Percentiles rank a stretch among this genome's conserved stretches.
These are phyloP conservation scores for Calonectria henricotiae DNA, from an alignment of 2,329 filamentous ascomycete genomes.

Conservation along the genomic window DNA sequence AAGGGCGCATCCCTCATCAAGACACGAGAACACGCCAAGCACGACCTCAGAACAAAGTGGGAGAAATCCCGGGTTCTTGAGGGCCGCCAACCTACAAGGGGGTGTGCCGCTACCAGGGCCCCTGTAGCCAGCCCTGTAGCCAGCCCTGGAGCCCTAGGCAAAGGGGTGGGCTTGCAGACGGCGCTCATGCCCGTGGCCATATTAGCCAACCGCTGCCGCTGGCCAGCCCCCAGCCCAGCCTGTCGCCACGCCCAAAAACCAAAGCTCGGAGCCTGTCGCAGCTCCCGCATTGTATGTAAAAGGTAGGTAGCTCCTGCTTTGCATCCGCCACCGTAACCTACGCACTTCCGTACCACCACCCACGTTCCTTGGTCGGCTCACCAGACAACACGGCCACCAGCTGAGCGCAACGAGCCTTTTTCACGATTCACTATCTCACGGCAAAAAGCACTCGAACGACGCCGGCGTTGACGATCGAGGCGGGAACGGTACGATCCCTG, in stretches of 20 bases:
- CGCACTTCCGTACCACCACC: constrained; percentile 29
- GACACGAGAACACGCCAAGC: constrained; percentile 22
- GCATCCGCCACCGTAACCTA: constrained; percentile 31
- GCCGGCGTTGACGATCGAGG: constrained; percentile 26
- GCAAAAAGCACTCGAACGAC: background rate
- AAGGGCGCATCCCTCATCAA: constrained; percentile 18
- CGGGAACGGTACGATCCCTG: constrained; percentile 17
- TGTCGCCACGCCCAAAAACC: constrained; percentile 15
- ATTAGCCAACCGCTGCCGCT: constrained; percentile 39
- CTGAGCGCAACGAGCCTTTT: constrained; percentile 12
- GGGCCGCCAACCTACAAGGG: constrained; percentile 23
- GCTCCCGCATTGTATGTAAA: constrained; percentile 34
- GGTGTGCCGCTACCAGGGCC: constrained; percentile 27
- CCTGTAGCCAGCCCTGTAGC: constrained; percentile 14
- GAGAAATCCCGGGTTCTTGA: constrained; percentile 27
- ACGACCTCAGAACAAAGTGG: constrained; percentile 6
- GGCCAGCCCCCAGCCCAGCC: constrained; percentile 31
- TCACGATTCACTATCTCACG: constrained; percentile 1
- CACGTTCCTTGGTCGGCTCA: constrained; percentile 4
- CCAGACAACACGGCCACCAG: constrained; percentile 22
- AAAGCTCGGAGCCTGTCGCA: constrained; percentile 34
- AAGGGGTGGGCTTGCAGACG: constrained; percentile 31
- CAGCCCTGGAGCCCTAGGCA: constrained; percentile 21
- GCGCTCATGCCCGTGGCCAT: constrained; percentile 36
- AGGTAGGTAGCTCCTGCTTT: constrained; percentile 37